A percentile compares a stretch with the other conserved stretches of the same genome.
These are phyloP conservation scores for Vaccinium darrowii DNA, from an alignment of 148 eudicot genomes.

Conservation along the genomic window DNA sequence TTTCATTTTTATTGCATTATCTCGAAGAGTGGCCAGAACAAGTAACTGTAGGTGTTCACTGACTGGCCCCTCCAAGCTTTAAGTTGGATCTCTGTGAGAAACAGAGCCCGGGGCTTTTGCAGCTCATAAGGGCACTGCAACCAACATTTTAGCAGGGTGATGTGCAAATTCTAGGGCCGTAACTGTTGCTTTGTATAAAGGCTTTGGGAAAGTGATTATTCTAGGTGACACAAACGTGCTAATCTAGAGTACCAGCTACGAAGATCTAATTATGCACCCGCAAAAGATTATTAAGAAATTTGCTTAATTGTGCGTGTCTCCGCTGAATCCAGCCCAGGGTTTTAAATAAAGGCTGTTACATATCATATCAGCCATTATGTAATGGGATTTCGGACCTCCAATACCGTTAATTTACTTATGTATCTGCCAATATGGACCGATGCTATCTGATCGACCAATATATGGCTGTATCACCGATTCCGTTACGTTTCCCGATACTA, in stretches of 20 bases:
- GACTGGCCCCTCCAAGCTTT: background rate
- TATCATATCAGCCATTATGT: too few species aligned
- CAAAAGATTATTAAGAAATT: conserved; percentile 1
- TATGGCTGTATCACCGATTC: too few species aligned
- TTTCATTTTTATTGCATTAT: background rate
- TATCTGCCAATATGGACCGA: too few species aligned
- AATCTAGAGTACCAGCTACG: background rate
- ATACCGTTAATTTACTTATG: too few species aligned
- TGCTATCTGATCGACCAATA: too few species aligned
- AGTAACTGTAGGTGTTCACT: background rate
- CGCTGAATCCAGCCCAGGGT: background rate
- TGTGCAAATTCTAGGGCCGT: background rate
- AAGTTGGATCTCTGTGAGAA: background rate
- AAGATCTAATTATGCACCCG: background rate
- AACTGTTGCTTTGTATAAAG: background rate
- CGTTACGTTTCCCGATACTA: too few species aligned
- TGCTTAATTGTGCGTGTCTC: background rate
- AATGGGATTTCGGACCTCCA: too few species aligned
- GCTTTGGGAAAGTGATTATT: background rate
- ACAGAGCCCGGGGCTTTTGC: background rate
- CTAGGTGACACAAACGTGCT: background rate
- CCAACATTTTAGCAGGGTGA: background rate
- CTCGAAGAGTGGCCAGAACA: background rate
- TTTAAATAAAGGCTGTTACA: too few species aligned
- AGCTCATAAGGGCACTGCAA: background rate